These are phyloP conservation scores for Boletus pseudo-olivaceus DNA, from an alignment of 768 basidiomycete species.

Conservation along the genomic window DNA sequence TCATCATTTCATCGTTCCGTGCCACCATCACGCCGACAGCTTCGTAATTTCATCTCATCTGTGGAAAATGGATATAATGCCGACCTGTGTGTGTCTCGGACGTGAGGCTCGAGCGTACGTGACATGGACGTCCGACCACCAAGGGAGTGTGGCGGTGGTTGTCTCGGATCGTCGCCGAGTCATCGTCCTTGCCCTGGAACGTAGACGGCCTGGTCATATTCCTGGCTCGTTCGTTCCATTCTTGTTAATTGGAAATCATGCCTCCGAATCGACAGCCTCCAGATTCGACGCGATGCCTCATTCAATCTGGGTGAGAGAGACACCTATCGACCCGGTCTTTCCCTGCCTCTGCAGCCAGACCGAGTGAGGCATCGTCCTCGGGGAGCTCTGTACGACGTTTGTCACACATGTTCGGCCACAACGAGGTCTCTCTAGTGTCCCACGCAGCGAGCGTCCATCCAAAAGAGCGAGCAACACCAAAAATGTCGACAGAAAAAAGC, in stretches of 20 bases:
- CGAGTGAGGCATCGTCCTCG: neutral
- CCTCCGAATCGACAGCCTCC: neutral
- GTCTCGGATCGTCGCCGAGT: neutral
- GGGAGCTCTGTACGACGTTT: neutral
- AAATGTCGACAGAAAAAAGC: slow-evolving; percentile 11
- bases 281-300: slow-evolving; percentile 2
- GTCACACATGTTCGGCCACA: slow-evolving; percentile 3
- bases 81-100: slow-evolving; percentile 1
- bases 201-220: neutral
- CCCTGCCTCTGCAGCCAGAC: neutral
- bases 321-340: neutral
- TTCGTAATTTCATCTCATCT: slow-evolving; percentile 15
- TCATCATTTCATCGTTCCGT: slow-evolving; percentile 5
- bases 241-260: neutral
- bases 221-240: slow-evolving; percentile 1
- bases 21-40: slow-evolving; percentile 10
- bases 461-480: slow-evolving; percentile 5
- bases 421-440: neutral
- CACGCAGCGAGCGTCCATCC: slow-evolving; percentile 2
- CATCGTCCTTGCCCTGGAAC: slow-evolving; percentile 3
- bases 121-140: slow-evolving; percentile 17
- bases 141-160: slow-evolving; percentile 18
- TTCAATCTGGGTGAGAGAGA: slow-evolving; percentile 6
- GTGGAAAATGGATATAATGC: neutral
- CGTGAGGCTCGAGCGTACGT: slow-evolving; percentile 2